Evolutionary conservation across 1,284 basidiomycete genomes (phyloP), one percentile per base, ranked within the genome.

Genomic region (Xerocomus minutiporus): DNA sequence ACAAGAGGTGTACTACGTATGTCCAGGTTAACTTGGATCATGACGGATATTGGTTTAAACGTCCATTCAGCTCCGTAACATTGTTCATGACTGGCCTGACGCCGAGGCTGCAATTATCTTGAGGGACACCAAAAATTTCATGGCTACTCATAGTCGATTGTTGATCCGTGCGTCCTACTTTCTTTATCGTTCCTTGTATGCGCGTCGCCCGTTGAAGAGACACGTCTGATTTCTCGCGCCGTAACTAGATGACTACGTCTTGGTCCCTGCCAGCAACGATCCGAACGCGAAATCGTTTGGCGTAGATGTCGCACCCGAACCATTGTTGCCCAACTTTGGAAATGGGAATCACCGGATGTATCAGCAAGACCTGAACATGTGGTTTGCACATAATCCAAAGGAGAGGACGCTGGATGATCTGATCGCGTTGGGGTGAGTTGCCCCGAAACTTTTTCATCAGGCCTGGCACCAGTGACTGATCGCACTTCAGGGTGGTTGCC

Each of bases 1-100:
- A 1, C 71, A 71, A 29, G 73, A 79, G 45, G 66, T 75, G 8
- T 80, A 78, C 56, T 77, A 77, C 57, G 78, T 79, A 51, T 23
- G 2, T 26, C 5, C 43, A 12, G 8, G 15, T 41, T n/a, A 3
- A 26, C 26, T n/a, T 42, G 13, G 15, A 17, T 17, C 36, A 5
- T 9, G 8, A 38, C 20, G 20, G 20, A 20, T 20, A 20, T 20
- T 20, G 20, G 20, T 20, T 17, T 17, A 17, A 20, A 20, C 20
- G 20, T 20, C 20, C 20, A 20, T 20, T 20, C 20, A 20, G 20
- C 20, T 20, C 20, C 36, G 36, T 17, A 35, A 35, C 1, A 35
- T 35, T 8, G n/a, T 35, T n/a, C 35, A 35, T 8, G 35, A 35
- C 48, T 65, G 64, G 63, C 60, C 64, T 5, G 64, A 66, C 8